These are phyloP conservation scores for Pleurotus pulmonarius DNA, from an alignment of 768 basidiomycete species.

Conservation along the genomic window DNA sequence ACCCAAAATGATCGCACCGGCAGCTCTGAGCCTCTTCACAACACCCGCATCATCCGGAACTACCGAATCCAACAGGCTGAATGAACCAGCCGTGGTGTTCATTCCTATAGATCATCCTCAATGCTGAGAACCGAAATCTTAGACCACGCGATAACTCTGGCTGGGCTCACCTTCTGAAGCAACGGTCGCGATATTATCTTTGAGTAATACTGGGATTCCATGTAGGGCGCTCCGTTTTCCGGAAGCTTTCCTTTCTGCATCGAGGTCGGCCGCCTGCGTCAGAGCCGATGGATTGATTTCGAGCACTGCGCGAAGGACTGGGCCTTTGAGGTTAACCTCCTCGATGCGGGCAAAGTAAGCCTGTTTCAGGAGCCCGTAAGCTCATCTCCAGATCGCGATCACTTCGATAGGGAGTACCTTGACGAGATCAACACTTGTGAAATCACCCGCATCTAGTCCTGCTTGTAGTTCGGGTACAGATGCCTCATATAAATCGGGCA, in stretches of 20 bases:
- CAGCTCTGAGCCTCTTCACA: constrained; percentile 29
- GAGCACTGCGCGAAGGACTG: constrained; percentile 52
- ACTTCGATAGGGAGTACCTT: constrained; percentile 31
- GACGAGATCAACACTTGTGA: constrained; percentile 60
- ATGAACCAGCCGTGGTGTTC: constrained; percentile 27
- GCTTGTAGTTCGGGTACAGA: constrained; percentile 51
- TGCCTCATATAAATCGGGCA: constrained; percentile 61
- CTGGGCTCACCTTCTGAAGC: constrained; percentile 34
- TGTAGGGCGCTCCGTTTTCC: constrained; percentile 48
- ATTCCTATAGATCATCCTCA: background rate
- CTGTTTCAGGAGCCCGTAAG: constrained; percentile 24
- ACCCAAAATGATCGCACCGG: constrained; percentile 8
- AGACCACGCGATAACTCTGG: background rate
- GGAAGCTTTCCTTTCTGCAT: constrained; percentile 34
- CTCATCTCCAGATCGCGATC: background rate
- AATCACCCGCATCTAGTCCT: constrained; percentile 45
- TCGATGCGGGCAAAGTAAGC: constrained; percentile 66
- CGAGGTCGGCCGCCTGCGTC: constrained; percentile 45
- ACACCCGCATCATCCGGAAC: constrained; percentile 45
- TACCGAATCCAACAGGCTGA: constrained; percentile 35
- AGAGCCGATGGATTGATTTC: constrained; percentile 56
- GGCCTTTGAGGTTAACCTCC: constrained; percentile 63
- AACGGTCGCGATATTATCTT: constrained; percentile 47
- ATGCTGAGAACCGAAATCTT: background rate
- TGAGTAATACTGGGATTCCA: constrained; percentile 51